Evolutionary conservation across 2,329 filamentous ascomycete species (phyloP), one percentile per base, ranked within the genome.

Genomic region (Venturiaceae sp.): DNA sequence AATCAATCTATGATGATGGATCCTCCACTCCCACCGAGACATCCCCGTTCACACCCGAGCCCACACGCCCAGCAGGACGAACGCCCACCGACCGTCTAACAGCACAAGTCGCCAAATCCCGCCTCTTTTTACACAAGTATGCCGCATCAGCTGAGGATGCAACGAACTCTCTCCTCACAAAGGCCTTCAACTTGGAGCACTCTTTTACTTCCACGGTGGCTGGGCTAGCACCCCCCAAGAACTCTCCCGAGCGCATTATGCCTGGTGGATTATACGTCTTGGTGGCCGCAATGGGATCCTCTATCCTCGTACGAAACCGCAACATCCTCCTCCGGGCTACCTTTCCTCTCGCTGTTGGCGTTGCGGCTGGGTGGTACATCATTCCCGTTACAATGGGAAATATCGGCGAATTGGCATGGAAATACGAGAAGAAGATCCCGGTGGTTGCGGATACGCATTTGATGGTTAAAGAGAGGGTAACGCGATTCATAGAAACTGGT

Each of bases 261-360:
- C 94, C 94, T 34, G 92, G 92, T 28, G 80, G 85, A 60, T 84
- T 97, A 65, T 97, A 97, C 76, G 91, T 97, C 52, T 82, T 96
- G 32, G 92, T 99, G 53, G 87, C 92, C 44, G 86, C 90, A 66
- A 96, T 99, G 92, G 90, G 94, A 36, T 94, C 92, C 65, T 91
- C 85, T 73, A 97, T 99, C 71, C 78, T 96, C 58, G 84, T 89
- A 58, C 85, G 92, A 63, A 95, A 95, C 78, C 85, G 92, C 66
- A 92, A 88, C 72, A 81, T 97, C 62, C 72, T 96, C 62, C 77
- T 99, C 57, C 85, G 94, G 64, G 85, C 86, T 57, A 78, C 85
- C 1, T 81, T 88, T 1, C 94, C 94, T 11, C 74, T 92, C 54
- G 85, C 86, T 21, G 83, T 96, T 46, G 94, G 92, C 64, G 77